phyloP scores from a whole-genome alignment of 257 asterid genomes.

The Cynanchum wilfordii region DNA sequence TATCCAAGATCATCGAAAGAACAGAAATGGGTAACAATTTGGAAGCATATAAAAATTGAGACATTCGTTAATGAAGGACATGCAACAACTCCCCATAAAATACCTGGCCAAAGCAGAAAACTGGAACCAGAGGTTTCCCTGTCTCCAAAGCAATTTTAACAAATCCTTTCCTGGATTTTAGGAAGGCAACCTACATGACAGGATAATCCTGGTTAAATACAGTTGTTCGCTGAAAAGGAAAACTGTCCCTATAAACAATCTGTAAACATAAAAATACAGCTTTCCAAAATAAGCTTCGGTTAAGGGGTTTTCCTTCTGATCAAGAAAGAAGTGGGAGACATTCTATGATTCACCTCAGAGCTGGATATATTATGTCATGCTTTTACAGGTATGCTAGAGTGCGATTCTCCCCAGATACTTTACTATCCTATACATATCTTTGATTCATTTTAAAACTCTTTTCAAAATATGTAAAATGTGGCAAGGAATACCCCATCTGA shows the following conservation, averaged over 20 bases:
- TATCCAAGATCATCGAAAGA: neutral
- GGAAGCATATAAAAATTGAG: neutral
- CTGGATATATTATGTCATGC: neutral
- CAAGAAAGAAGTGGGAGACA: neutral
- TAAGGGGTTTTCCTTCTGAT: neutral
- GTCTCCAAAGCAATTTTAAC: constrained; percentile 78
- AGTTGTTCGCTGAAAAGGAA: neutral
- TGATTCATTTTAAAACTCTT: neutral
- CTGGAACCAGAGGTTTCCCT: constrained; percentile 96
- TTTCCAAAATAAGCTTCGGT: neutral
- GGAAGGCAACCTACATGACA: constrained; percentile 52
- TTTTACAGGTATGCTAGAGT: neutral
- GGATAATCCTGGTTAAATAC: constrained; percentile 16
- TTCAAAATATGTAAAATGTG: no score
- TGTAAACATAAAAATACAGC: neutral
- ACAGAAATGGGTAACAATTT: neutral
- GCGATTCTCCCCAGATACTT: neutral
- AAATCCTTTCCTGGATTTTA: constrained; percentile 72
- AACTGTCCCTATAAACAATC: neutral
- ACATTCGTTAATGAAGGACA: neutral
- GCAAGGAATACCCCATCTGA: neutral
- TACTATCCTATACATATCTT: neutral
- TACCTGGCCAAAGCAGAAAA: constrained; percentile 98
- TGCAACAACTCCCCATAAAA: neutral
- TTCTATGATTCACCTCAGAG: neutral